Conservation (phyloP, 129 eudicot species). For the Centrapalus pauciflorus region DNA sequence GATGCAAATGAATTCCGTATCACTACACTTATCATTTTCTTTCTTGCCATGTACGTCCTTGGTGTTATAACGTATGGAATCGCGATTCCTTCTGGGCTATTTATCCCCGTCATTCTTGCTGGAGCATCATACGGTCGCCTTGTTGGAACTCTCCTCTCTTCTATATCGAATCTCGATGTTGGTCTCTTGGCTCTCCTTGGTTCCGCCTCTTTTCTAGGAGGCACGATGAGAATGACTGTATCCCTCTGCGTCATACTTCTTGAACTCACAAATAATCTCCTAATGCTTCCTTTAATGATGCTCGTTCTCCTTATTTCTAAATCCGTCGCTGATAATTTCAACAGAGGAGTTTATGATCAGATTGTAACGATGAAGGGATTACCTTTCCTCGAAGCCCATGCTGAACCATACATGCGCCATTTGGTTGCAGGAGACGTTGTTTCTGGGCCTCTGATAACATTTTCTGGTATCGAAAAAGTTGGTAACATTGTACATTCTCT, state of each 20-base stretch:
- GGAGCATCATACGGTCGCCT: conserved; percentile 93
- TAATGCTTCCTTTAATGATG: conserved; percentile 88
- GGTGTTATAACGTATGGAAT: conserved; percentile 95
- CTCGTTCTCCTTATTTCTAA: conserved; percentile 85
- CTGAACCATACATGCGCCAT: conserved; percentile 90
- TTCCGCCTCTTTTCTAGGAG: conserved; percentile 95
- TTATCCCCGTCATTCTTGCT: conserved; percentile 93
- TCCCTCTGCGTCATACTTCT: conserved; percentile 91
- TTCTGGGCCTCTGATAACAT: conserved; percentile 77
- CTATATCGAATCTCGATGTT: conserved; percentile 54
- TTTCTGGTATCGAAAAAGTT: conserved; percentile 84
- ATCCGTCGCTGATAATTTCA: conserved; percentile 88
- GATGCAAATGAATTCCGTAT: conserved; percentile 50
- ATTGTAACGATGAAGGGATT: conserved; percentile 85
- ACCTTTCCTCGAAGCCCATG: conserved; percentile 88
- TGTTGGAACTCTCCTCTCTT: conserved; percentile 48
- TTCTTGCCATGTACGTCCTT: conserved; percentile 45
- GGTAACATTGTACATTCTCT: conserved; percentile 62
- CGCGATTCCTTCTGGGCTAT: conserved; percentile 94
- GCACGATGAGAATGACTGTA: conserved; percentile 98
- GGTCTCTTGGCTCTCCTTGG: conserved; percentile 95
- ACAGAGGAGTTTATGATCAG: conserved; percentile 88
- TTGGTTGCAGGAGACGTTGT: conserved; percentile 83
- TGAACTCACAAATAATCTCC: conserved; percentile 76
- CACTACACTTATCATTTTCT: conserved; percentile 61